Evolutionary conservation across 345 rosid genomes (phyloP).

Genomic region (Rhizophora mangle): DNA sequence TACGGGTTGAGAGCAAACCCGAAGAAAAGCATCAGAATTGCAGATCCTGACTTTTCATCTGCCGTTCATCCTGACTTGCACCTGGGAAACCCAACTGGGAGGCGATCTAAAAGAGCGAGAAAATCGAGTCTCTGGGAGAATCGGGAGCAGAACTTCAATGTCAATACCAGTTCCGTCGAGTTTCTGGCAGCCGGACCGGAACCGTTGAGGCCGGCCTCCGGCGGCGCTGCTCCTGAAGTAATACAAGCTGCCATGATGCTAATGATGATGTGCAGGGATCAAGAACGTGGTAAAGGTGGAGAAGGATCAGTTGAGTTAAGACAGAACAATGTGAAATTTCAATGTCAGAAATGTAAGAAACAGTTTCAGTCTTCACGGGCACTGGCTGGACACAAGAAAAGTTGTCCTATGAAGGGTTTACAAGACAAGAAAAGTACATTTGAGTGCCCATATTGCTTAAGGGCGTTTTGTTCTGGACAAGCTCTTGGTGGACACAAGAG

Average conservation of each 20-base stretch:
- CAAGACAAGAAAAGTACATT: constrained; percentile 17
- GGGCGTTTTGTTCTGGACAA: constrained; percentile 38
- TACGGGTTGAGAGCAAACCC: constrained; percentile 39
- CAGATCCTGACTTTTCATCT: constrained; percentile 40
- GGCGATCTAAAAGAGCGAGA: constrained; percentile 30
- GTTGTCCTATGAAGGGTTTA: constrained; percentile 21
- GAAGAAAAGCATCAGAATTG: constrained; percentile 26
- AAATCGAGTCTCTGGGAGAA: constrained; percentile 17
- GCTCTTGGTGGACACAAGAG: constrained; percentile 40
- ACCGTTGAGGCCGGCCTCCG: constrained; percentile 33
- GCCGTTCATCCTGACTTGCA: constrained; percentile 21
- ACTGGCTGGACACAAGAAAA: constrained; percentile 22
- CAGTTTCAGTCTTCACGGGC: constrained; percentile 30
- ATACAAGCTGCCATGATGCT: constrained; percentile 28
- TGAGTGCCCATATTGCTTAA: constrained; percentile 29
- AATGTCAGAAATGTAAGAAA: constrained; percentile 30
- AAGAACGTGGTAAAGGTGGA: background rate
- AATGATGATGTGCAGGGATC: constrained; percentile 35
- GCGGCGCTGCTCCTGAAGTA: constrained; percentile 32
- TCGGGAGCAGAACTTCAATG: constrained; percentile 8
- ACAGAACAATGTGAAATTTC: constrained; percentile 16
- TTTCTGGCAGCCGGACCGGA: constrained; percentile 13
- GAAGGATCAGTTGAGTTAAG: constrained; percentile 11
- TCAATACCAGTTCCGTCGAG: constrained; percentile 5
- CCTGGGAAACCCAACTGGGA: constrained; percentile 27